These are phyloP conservation scores for Zygosaccharomyces bisporus DNA, from an alignment of 805 yeast species.

Conservation along the genomic window DNA sequence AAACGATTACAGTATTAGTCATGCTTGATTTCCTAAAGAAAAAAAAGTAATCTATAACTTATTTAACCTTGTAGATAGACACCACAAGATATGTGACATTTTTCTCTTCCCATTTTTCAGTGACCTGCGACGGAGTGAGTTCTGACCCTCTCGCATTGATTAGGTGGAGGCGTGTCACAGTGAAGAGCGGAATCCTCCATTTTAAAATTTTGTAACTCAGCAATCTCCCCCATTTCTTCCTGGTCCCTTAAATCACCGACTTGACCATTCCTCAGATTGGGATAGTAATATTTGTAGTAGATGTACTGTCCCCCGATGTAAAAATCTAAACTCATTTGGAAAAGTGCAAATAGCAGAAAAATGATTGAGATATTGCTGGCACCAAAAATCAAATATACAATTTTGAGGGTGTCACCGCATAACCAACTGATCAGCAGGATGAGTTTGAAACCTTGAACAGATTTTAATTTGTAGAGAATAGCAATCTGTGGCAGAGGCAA, in stretches of 20 bases:
- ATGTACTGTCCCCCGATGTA: conserved; percentile 70
- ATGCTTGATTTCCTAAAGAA: conserved; percentile 5
- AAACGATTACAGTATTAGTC: background rate
- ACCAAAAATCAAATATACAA: conserved; percentile 70
- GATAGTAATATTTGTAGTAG: conserved; percentile 49
- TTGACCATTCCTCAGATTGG: conserved; percentile 10
- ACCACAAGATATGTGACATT: background rate
- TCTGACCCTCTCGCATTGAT: conserved; percentile 12
- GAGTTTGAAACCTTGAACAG: conserved; percentile 74
- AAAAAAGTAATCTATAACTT: conserved; percentile 5
- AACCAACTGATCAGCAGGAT: conserved; percentile 79
- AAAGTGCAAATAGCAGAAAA: conserved; percentile 66
- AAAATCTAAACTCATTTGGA: conserved; percentile 73
- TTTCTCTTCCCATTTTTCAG: conserved; percentile 2
- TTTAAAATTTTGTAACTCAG: conserved; percentile 18
- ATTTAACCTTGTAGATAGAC: background rate
- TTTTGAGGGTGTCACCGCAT: conserved; percentile 80
- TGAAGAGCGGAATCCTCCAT: conserved; percentile 4
- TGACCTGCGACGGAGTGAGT: conserved; percentile 8
- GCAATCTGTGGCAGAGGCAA: conserved; percentile 76
- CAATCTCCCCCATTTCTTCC: conserved; percentile 8
- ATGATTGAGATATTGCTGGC: conserved; percentile 62
- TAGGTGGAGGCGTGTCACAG: conserved; percentile 11
- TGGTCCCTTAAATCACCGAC: conserved; percentile 2
- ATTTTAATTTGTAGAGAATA: conserved; percentile 58